These are phyloP conservation scores for Conringia planisiliqua DNA, from an alignment of 345 rosid species.

Conservation along the genomic window DNA sequence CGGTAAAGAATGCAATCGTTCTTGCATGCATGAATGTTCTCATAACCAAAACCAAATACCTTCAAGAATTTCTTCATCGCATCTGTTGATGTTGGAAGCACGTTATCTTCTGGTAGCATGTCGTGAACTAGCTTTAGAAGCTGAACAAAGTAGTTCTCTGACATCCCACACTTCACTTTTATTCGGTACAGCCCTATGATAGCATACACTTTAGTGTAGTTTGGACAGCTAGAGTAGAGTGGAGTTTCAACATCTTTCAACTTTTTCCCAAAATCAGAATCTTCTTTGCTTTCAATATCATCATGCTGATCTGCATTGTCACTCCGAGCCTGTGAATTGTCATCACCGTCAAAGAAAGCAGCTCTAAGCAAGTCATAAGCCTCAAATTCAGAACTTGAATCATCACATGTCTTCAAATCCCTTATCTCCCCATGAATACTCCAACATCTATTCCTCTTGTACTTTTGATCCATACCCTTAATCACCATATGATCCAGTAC, in stretches of 20 bases:
- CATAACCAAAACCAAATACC: not conserved
- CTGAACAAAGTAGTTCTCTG: not conserved
- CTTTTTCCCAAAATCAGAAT: not conserved
- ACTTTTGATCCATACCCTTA: not conserved
- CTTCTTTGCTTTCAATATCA: not conserved
- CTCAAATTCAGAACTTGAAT: not conserved
- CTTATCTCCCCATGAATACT: not conserved
- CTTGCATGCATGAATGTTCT: not conserved
- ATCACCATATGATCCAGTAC: not conserved
- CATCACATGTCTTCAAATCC: not conserved
- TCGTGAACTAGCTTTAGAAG: not conserved
- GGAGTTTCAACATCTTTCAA: not conserved
- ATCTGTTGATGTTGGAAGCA: not conserved
- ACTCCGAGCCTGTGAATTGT: not conserved
- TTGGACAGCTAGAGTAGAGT: not conserved
- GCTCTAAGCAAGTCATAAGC: slow-evolving; percentile 1
- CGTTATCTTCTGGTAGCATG: not conserved
- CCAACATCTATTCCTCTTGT: not conserved
- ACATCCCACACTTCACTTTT: not conserved
- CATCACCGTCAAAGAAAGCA: not conserved
- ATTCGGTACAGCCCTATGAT: not conserved
- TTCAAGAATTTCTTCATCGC: not conserved
- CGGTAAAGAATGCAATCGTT: not conserved
- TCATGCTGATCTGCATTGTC: not conserved
- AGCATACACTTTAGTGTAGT: not conserved